Conservation (phyloP, 345 rosid species). For the Euphorbia peplus region DNA sequence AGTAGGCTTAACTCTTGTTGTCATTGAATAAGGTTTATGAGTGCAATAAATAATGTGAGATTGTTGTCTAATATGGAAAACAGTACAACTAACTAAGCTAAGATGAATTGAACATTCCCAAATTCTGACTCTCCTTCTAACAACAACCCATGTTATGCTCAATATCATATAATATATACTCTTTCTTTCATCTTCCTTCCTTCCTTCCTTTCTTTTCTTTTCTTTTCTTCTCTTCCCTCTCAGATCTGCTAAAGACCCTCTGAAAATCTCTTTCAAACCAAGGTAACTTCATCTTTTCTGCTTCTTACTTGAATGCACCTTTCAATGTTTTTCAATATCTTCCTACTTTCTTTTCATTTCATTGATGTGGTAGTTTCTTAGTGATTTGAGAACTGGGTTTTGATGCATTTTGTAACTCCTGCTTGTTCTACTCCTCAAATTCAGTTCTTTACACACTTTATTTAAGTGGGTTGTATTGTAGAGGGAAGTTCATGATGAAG, state of each 20-base stretch:
- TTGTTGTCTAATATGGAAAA: slow-evolving; percentile 16
- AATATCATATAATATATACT: too few relatives aligned
- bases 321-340: slow-evolving; percentile 11
- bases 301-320: slow-evolving; percentile 23
- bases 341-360: background rate
- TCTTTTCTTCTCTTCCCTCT: slow-evolving; percentile 11
- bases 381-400: slow-evolving; percentile 13
- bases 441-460: too few relatives aligned
- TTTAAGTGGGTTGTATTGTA: too few relatives aligned
- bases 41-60: slow-evolving; percentile 24
- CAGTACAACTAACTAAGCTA: background rate
- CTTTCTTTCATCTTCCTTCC: too few relatives aligned
- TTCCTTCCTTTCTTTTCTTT: slow-evolving; percentile 3
- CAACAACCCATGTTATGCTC: slow-evolving; percentile 49
- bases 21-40: too few relatives aligned
- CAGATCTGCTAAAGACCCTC: slow-evolving; percentile 40
- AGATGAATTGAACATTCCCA: slow-evolving; percentile 33
- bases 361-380: background rate
- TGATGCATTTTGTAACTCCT: slow-evolving; percentile 8
- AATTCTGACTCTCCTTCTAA: slow-evolving; percentile 43
- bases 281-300: too few relatives aligned
- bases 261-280: background rate
- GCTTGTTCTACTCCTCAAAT: slow-evolving; percentile 12
- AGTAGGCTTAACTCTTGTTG: too few relatives aligned
- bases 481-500: slow-evolving; percentile 34